phyloP scores from a whole-genome alignment of 2,329 filamentous ascomycete genomes.

The Penicillium sp. region DNA sequence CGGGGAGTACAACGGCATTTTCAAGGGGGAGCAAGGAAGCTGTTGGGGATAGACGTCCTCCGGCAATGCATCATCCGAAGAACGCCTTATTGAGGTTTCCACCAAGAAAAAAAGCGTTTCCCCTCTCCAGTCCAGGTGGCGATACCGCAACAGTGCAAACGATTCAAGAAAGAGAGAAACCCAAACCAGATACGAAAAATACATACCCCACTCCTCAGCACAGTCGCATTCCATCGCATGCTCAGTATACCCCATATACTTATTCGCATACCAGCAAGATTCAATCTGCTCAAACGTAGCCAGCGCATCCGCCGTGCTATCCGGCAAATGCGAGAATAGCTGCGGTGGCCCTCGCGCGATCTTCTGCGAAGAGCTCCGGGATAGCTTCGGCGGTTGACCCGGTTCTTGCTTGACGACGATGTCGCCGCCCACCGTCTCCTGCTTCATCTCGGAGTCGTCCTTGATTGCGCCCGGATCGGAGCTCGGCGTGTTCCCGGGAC shows the following conservation, averaged over 20 bases:
- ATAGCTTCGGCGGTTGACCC: slow-evolving; percentile 71
- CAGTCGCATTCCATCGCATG: slow-evolving; percentile 96
- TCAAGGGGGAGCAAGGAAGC: not conserved
- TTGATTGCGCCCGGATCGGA: slow-evolving; percentile 27
- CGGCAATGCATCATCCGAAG: not conserved
- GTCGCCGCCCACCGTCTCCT: slow-evolving; percentile 65
- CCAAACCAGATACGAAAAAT: slow-evolving; percentile 31
- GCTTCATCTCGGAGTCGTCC: slow-evolving; percentile 30
- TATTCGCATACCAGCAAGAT: slow-evolving; percentile 89
- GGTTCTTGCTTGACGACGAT: slow-evolving; percentile 69
- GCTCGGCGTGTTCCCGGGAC: not conserved
- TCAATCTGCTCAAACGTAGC: slow-evolving; percentile 79
- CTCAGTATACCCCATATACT: slow-evolving; percentile 88
- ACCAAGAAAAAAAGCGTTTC: too few relatives aligned
- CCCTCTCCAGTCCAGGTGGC: not conserved
- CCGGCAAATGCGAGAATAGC: slow-evolving; percentile 76
- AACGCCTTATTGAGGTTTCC: not conserved
- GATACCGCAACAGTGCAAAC: not conserved
- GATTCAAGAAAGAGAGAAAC: not conserved
- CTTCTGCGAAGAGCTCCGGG: slow-evolving; percentile 77
- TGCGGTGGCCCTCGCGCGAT: slow-evolving; percentile 65
- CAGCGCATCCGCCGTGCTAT: slow-evolving; percentile 78
- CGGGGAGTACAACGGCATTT: not conserved
- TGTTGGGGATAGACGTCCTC: not conserved
- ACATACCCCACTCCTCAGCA: slow-evolving; percentile 90